phyloP scores from a whole-genome alignment of 768 basidiomycete genomes.

The Suillus sp. region DNA sequence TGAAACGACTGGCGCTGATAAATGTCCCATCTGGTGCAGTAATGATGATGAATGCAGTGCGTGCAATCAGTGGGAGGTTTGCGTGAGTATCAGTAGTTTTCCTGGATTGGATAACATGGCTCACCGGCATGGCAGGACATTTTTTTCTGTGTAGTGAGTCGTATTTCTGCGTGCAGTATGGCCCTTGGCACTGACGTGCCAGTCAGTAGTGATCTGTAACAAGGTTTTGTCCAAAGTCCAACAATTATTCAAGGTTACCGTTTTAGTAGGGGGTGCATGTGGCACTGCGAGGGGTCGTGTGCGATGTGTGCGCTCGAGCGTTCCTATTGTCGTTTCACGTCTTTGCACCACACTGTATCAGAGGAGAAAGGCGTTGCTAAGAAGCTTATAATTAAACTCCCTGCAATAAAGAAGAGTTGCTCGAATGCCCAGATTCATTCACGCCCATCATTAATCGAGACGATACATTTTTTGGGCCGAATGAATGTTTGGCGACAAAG shows the following conservation, averaged over 20 bases:
- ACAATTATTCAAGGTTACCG: too few species aligned
- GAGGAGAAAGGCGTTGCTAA: not conserved
- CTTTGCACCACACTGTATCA: too few species aligned
- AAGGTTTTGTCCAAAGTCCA: too few species aligned
- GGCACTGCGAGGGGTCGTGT: too few species aligned
- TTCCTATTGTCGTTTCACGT: too few species aligned
- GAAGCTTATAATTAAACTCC: not conserved
- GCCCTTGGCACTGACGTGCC: not conserved
- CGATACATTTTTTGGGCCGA: not conserved
- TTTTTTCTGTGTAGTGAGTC: not conserved
- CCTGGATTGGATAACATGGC: not conserved
- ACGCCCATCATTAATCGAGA: not conserved
- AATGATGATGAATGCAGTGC: too few species aligned
- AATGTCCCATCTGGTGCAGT: not conserved
- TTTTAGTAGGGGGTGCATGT: too few species aligned
- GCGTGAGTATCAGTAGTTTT: not conserved
- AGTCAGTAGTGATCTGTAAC: not conserved
- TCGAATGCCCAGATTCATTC: not conserved
- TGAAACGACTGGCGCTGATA: not conserved
- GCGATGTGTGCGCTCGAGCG: too few species aligned
- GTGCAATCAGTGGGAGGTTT: too few species aligned
- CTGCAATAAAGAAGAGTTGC: not conserved
- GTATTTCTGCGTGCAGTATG: not conserved
- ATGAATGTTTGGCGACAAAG: not conserved
- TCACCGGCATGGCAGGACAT: not conserved